Percentiles rank a stretch among this genome's conserved stretches.
Conservation (phyloP, 768 basidiomycete genomes). For the Filobasidium floriforme region DNA sequence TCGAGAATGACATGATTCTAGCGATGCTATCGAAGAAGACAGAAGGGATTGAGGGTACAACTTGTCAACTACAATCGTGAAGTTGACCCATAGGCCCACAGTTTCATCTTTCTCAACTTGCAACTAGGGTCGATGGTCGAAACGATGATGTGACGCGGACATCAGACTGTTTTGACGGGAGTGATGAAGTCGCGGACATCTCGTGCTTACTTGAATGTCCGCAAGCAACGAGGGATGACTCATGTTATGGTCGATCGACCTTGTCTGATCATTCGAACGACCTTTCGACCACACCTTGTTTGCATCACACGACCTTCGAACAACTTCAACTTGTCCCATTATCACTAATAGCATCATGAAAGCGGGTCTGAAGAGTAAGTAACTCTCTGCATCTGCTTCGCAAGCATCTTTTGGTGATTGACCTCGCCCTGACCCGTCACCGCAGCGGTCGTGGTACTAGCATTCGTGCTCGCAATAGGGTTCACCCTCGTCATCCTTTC, state of each 20-base stretch:
- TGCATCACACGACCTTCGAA: background rate
- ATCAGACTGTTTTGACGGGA: background rate
- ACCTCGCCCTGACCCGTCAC: background rate
- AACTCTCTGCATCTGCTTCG: background rate
- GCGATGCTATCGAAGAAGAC: background rate
- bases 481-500: slow-evolving; percentile 95
- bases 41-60: background rate
- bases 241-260: background rate
- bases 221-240: background rate
- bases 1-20: too few species aligned
- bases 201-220: background rate
- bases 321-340: background rate
- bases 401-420: background rate
- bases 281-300: background rate
- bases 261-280: background rate
- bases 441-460: slow-evolving; percentile 86
- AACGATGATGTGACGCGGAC: background rate
- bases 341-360: background rate
- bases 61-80: background rate
- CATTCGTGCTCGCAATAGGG: slow-evolving; percentile 94
- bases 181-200: background rate
- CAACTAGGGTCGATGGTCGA: background rate
- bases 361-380: slow-evolving; percentile 19
- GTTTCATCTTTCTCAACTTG: background rate
- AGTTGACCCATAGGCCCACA: background rate